Base-by-base conservation (phyloP, 495 filamentous ascomycete species). In the Tricharina praecox region DNA sequence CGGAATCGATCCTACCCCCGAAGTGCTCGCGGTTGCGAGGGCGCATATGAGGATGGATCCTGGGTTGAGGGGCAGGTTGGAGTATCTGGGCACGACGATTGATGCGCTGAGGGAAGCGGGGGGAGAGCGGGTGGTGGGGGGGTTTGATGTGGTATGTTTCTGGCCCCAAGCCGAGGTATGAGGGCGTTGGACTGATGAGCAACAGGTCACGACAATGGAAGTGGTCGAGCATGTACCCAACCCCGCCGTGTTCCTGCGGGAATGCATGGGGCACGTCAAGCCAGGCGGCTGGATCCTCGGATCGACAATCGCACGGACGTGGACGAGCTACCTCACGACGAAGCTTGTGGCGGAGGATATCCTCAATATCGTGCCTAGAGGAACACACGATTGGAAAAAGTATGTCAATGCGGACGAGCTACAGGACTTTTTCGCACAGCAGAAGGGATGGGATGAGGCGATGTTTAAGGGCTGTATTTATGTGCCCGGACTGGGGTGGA, bases 321-420 rank as follows among this genome's bases (percentile, higher is more conserved):
- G 82, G 70, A 76, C 75, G 39, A 87, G 81, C 37, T 97, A 82
- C 77, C 50, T 93, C 2, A 82, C 85, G 15, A 97, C 93, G 16
- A 94, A 94, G 55, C 60, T 96, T 20, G 70, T 95, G 45, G 90
- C 90, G 0, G 90, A 97, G 66, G 85, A 90, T 65, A 64, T 95
- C 3, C 62, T 93, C 38, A 67, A 82, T 16, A 78, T 96, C 48
- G 90, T 97, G 48, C 90, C 90, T 18, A 72, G 73, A 45, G 90
- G 90, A 0, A 95, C 90, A 44, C 90, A 97, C 62, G 85, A 95
- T 56, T 97, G 90, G 90, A 66, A 66, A 13, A 93, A 95, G 62
- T 97, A 96, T 62, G 76, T 97, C 21, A 92, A 93, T 58, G 82
- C 80, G 54, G 67, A 73, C 15, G 90, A 96, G 70, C 48, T 97